Base-by-base conservation (phyloP, 75 land plant species). In the Cupressus sempervirens region DNA sequence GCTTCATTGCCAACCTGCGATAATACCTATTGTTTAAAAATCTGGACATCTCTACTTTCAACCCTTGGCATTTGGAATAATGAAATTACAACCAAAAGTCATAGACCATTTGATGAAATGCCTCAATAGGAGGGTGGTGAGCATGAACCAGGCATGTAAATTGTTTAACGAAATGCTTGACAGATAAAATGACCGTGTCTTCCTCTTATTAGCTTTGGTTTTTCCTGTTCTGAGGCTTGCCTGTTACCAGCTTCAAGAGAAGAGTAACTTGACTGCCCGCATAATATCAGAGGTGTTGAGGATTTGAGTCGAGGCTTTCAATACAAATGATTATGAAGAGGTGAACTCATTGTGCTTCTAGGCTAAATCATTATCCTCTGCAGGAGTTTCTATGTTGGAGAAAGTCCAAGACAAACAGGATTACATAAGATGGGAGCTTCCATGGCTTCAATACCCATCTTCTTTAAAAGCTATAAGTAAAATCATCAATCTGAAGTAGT, bases 171-270 rank as follows among this genome's bases (percentile, higher is more conserved):
- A n/a, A n/a, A n/a, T n/a, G n/a, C n/a, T n/a, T n/a, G n/a, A n/a
- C n/a, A n/a, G n/a, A n/a, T n/a, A n/a, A n/a, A n/a, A n/a, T n/a
- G n/a, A n/a, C n/a, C n/a, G n/a, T n/a, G n/a, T n/a, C n/a, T n/a
- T n/a, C n/a, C n/a, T n/a, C n/a, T n/a, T n/a, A n/a, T n/a, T n/a
- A n/a, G n/a, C n/a, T n/a, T n/a, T n/a, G n/a, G n/a, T n/a, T n/a
- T n/a, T n/a, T n/a, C n/a, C n/a, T n/a, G n/a, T n/a, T n/a, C n/a
- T n/a, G n/a, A n/a, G n/a, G n/a, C n/a, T n/a, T n/a, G n/a, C n/a
- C n/a, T n/a, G n/a, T n/a, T n/a, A n/a, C n/a, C 88, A 94, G 96
- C 86, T 91, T 62, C 91, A 84, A 50, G 18, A 90, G 26, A 87
- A 88, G 15, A 74, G 87, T 58, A 84, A 87, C 75, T 7, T 85